Percentiles rank a stretch among this genome's conserved stretches.
These are phyloP conservation scores for Emmonsiellopsis sp. DNA, from an alignment of 2,329 filamentous ascomycete species.

Conservation along the genomic window DNA sequence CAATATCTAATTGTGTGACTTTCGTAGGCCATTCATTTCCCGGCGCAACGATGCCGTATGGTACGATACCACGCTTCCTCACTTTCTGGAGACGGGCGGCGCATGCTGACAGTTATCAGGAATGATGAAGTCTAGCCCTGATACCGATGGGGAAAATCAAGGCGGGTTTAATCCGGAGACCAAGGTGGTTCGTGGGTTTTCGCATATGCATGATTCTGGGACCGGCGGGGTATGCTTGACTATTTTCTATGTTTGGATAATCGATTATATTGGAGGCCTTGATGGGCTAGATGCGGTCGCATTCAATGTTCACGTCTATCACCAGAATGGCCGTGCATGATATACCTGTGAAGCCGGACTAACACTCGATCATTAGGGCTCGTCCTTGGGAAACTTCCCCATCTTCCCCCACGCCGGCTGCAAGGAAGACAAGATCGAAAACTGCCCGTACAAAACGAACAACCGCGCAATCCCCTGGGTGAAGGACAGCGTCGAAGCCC, in stretches of 20 bases:
- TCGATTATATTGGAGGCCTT: not conserved
- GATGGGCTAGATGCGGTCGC: not conserved
- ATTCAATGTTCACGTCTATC: not conserved
- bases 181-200: slow-evolving; percentile 43
- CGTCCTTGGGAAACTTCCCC: slow-evolving; percentile 65
- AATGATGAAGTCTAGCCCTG: slow-evolving; percentile 49
- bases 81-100: not conserved
- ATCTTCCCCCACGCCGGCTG: slow-evolving; percentile 60
- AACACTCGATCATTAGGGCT: slow-evolving; percentile 22
- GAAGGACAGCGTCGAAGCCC: slow-evolving; percentile 45
- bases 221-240: slow-evolving; percentile 36
- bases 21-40: slow-evolving; percentile 48
- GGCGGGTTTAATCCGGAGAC: slow-evolving; percentile 49
- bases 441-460: slow-evolving; percentile 51
- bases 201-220: slow-evolving; percentile 44
- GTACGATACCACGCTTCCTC: slow-evolving; percentile 17
- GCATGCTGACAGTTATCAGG: slow-evolving; percentile 20
- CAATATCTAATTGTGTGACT: not conserved
- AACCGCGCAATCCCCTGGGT: slow-evolving; percentile 42
- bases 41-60: slow-evolving; percentile 47
- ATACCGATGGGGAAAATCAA: slow-evolving; percentile 46
- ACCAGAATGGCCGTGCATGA: not conserved
- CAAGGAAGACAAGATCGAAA: slow-evolving; percentile 51
- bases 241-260: no score
- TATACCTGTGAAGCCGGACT: not conserved